Conservation (phyloP, 371 early-diverging fungal genomes). For the Syncephalastrum monosporum region DNA sequence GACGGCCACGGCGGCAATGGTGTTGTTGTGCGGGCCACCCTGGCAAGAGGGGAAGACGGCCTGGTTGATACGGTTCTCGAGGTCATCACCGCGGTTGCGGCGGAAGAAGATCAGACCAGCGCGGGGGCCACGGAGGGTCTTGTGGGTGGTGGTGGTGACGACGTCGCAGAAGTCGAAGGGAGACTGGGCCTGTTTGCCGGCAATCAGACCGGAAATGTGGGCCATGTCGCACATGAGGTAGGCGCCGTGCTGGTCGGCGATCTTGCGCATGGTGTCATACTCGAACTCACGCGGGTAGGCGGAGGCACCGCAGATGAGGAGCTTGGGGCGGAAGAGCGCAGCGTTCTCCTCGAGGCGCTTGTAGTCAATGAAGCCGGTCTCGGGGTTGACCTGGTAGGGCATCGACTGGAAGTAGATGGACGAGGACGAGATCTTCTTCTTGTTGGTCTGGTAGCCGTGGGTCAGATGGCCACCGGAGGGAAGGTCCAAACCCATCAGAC, state of each 20-base stretch:
- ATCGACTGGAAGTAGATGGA: conserved; percentile 98
- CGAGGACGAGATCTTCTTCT: conserved; percentile 98
- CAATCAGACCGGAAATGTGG: conserved; percentile 95
- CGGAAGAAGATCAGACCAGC: conserved; percentile 99
- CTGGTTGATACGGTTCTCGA: conserved; percentile 93
- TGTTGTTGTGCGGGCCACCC: conserved; percentile 99
- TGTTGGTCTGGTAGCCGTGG: conserved; percentile 99
- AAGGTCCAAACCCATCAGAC: conserved; percentile 98
- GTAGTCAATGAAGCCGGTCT: conserved; percentile 94
- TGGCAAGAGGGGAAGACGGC: conserved; percentile 99
- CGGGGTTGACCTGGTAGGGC: conserved; percentile 92
- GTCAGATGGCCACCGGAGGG: conserved; percentile 99
- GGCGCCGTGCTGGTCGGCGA: conserved; percentile 90
- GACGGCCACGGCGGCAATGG: conserved; percentile 98
- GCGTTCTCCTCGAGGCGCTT: conserved; percentile 91
- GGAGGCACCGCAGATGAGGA: conserved; percentile 97
- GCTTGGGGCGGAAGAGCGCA: conserved; percentile 93
- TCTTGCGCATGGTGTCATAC: conserved; percentile 91
- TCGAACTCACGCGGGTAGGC: conserved; percentile 99
- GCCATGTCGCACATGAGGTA: conserved; percentile 99
- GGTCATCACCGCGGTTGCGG: conserved; percentile 77
- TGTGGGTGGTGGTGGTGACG: conserved; percentile 99
- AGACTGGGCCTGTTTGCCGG: conserved; percentile 81
- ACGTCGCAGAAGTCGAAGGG: conserved; percentile 98
- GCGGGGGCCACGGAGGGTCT: conserved; percentile 98